These are phyloP conservation scores for Ramalina peruviana DNA, from an alignment of 495 filamentous ascomycete genomes.

Conservation along the genomic window DNA sequence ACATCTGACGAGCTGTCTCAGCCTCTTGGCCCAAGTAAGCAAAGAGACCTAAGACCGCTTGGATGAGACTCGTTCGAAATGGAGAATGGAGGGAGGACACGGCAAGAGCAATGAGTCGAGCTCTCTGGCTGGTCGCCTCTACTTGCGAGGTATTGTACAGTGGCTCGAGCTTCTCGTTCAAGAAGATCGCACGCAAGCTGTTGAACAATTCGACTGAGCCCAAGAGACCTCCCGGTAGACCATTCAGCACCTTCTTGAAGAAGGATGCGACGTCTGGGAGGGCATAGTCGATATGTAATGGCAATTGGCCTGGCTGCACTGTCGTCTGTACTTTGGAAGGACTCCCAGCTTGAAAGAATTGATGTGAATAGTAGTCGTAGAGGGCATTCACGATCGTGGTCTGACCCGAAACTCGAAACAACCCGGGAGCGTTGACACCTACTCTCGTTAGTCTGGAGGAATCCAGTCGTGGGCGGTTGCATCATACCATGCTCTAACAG, in stretches of 20 bases:
- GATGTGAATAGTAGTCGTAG: conserved; percentile 46
- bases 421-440: conserved; percentile 36
- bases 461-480: background rate
- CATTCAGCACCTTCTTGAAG: conserved; percentile 56
- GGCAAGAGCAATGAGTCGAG: conserved; percentile 50
- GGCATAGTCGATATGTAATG: conserved; percentile 6
- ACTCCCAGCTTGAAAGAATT: conserved; percentile 26
- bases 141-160: conserved; percentile 34
- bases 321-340: conserved; percentile 14
- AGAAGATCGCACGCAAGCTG: conserved; percentile 46
- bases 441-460: conserved; percentile 12
- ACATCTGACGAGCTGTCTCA: conserved; percentile 23
- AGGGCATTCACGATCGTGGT: conserved; percentile 37
- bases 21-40: conserved; percentile 39
- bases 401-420: conserved; percentile 55
- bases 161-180: conserved; percentile 28
- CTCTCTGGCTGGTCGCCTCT: conserved; percentile 38
- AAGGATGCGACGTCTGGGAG: conserved; percentile 60
- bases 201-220: conserved; percentile 55
- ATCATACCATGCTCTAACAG: conserved; percentile 51
- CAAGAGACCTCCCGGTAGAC: conserved; percentile 60
- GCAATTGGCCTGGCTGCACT: conserved; percentile 13
- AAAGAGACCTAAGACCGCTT: conserved; percentile 50
- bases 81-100: conserved; percentile 40
- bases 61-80: conserved; percentile 47